phyloP scores from a whole-genome alignment of 2,329 filamentous ascomycete species.

The Monosporascus sp. region DNA sequence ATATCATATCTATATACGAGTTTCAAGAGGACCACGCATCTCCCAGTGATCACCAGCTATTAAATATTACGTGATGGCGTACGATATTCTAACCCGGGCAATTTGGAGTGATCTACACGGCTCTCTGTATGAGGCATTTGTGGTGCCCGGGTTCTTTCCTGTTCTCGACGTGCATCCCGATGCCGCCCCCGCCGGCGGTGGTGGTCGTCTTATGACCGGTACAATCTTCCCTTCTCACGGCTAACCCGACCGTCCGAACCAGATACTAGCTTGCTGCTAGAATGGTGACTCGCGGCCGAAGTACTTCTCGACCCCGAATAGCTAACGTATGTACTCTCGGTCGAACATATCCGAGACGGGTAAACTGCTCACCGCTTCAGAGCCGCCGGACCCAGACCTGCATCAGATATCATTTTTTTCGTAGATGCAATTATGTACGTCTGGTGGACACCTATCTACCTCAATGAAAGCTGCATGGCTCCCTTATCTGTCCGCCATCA shows the following conservation, averaged over 20 bases:
- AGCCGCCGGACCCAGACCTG: background rate
- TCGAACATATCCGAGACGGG: background rate
- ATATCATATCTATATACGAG: background rate
- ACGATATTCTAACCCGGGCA: background rate
- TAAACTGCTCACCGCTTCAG: slow-evolving; percentile 18
- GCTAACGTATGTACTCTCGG: background rate
- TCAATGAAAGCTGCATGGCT: background rate
- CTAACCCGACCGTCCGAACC: background rate
- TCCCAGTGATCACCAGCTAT: background rate
- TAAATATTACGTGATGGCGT: background rate
- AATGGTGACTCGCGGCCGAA: background rate
- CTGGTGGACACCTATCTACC: background rate
- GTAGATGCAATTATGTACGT: slow-evolving; percentile 6
- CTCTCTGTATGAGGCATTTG: slow-evolving; percentile 18
- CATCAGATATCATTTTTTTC: slow-evolving; percentile 12
- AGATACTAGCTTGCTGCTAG: background rate
- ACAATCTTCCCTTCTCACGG: background rate
- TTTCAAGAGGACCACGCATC: background rate
- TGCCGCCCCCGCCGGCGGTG: background rate
- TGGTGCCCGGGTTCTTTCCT: slow-evolving; percentile 3
- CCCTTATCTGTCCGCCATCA: background rate
- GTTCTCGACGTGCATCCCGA: slow-evolving; percentile 1
- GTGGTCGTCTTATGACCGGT: background rate
- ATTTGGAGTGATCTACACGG: slow-evolving; percentile 1
- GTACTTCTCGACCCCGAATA: background rate